These are phyloP conservation scores for Candida arabinofermentans DNA, from an alignment of 805 yeast species.

Conservation along the genomic window DNA sequence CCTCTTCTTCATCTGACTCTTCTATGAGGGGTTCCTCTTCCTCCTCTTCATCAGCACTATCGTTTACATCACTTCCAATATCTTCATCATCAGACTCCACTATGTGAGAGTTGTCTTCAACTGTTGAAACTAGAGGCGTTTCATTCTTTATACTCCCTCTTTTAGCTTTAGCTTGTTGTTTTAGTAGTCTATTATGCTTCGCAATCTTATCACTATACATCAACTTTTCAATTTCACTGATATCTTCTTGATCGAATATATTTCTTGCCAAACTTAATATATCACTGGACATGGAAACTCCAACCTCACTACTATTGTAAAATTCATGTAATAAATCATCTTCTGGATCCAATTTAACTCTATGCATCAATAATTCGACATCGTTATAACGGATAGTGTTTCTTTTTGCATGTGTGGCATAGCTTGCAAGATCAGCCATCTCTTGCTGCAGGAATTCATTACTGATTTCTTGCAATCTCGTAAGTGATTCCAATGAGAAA, in stretches of 20 bases:
- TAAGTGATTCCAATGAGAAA: slow-evolving; percentile 20
- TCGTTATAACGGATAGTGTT: slow-evolving; percentile 31
- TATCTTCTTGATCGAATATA: slow-evolving; percentile 22
- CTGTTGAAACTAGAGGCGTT: background rate
- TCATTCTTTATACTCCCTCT: slow-evolving; percentile 5
- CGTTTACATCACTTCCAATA: background rate
- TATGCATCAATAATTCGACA: slow-evolving; percentile 30
- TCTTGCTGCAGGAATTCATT: slow-evolving; percentile 34
- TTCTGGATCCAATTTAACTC: slow-evolving; percentile 21
- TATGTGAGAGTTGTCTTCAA: background rate
- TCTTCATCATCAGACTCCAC: background rate
- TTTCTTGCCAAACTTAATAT: slow-evolving; percentile 12
- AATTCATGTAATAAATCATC: slow-evolving; percentile 12
- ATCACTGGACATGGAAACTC: slow-evolving; percentile 14
- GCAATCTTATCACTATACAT: slow-evolving; percentile 19
- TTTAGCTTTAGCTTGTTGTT: slow-evolving; percentile 5
- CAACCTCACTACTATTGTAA: background rate
- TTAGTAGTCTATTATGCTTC: slow-evolving; percentile 5
- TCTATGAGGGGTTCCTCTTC: background rate
- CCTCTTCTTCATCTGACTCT: slow-evolving; percentile 4
- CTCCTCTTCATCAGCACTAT: background rate
- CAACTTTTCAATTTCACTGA: slow-evolving; percentile 24
- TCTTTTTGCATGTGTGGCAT: slow-evolving; percentile 31
- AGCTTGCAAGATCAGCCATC: slow-evolving; percentile 31
- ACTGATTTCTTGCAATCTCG: slow-evolving; percentile 31